Evolutionary conservation across 768 basidiomycete species (phyloP).

Genomic region (Auriscalpium vulgare): DNA sequence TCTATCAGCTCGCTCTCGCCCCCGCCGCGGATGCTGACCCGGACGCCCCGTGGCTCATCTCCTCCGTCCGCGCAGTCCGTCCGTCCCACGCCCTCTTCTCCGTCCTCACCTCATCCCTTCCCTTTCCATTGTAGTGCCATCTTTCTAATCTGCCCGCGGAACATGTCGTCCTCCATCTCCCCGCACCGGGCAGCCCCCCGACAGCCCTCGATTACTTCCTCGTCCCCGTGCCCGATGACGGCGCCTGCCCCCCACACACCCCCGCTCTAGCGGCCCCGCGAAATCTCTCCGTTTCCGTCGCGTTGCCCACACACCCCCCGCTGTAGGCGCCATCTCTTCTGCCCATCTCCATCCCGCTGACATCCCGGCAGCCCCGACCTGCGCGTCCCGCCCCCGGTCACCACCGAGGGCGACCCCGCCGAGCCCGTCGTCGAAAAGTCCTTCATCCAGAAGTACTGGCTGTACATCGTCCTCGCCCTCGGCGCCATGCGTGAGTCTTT

Average conservation of each 20-base stretch:
- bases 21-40: constrained; percentile 33
- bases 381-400: constrained; percentile 57
- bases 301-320: constrained; percentile 42
- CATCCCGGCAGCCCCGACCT: constrained; percentile 49
- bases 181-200: constrained; percentile 34
- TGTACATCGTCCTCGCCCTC: constrained; percentile 60
- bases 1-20: constrained; percentile 69
- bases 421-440: constrained; percentile 59
- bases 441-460: constrained; percentile 88
- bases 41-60: constrained; percentile 43
- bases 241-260: constrained; percentile 41
- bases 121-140: constrained; percentile 48
- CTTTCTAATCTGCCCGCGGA: constrained; percentile 47
- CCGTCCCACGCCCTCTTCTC: constrained; percentile 17
- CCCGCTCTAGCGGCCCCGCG: constrained; percentile 16
- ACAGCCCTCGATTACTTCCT: constrained; percentile 69
- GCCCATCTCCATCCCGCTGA: neutral
- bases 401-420: constrained; percentile 56
- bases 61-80: constrained; percentile 60
- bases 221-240: constrained; percentile 58
- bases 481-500: constrained; percentile 49
- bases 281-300: constrained; percentile 47
- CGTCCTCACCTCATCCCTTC: constrained; percentile 2
- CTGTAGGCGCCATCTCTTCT: constrained; percentile 34
- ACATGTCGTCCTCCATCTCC: constrained; percentile 47